phyloP scores from a whole-genome alignment of 2,329 filamentous ascomycete species.

The Alternaria metachromatica region DNA sequence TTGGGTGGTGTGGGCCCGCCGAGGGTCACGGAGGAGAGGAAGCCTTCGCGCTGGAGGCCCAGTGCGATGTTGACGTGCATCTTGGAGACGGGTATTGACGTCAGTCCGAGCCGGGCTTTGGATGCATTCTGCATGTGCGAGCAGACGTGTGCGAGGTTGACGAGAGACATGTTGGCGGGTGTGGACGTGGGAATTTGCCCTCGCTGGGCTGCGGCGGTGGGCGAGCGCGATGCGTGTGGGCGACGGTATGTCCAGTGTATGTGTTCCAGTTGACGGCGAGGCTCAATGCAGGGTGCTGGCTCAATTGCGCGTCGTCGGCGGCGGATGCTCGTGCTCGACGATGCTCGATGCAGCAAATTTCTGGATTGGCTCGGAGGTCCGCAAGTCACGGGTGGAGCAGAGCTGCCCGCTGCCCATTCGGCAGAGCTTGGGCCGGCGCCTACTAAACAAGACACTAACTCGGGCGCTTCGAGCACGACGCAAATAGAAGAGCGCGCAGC shows the following conservation, averaged over 20 bases:
- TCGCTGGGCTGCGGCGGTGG: slow-evolving; percentile 32
- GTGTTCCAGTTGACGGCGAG: neutral
- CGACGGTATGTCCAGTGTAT: too few species aligned
- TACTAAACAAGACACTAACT: slow-evolving; percentile 24
- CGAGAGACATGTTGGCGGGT: slow-evolving; percentile 68
- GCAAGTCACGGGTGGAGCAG: slow-evolving; percentile 30
- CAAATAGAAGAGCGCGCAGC: slow-evolving; percentile 40
- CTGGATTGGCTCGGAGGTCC: slow-evolving; percentile 36
- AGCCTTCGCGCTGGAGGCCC: slow-evolving; percentile 81
- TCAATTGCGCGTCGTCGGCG: slow-evolving; percentile 33
- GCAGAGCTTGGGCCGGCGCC: slow-evolving; percentile 26
- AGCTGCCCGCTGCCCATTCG: slow-evolving; percentile 16
- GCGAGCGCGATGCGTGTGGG: slow-evolving; percentile 11
- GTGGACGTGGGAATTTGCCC: slow-evolving; percentile 28
- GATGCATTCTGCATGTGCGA: slow-evolving; percentile 91
- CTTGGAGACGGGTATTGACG: slow-evolving; percentile 80
- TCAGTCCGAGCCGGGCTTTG: slow-evolving; percentile 81
- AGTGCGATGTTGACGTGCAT: slow-evolving; percentile 78
- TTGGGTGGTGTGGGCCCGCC: slow-evolving; percentile 64
- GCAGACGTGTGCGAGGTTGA: slow-evolving; percentile 79
- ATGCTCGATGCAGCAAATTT: slow-evolving; percentile 37
- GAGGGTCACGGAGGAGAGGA: slow-evolving; percentile 80
- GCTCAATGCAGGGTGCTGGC: slow-evolving; percentile 15
- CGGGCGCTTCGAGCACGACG: slow-evolving; percentile 45
- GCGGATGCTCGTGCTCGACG: neutral